These are phyloP conservation scores for Rosa multiflora DNA, from an alignment of 306 rosid species.

Conservation along the genomic window DNA sequence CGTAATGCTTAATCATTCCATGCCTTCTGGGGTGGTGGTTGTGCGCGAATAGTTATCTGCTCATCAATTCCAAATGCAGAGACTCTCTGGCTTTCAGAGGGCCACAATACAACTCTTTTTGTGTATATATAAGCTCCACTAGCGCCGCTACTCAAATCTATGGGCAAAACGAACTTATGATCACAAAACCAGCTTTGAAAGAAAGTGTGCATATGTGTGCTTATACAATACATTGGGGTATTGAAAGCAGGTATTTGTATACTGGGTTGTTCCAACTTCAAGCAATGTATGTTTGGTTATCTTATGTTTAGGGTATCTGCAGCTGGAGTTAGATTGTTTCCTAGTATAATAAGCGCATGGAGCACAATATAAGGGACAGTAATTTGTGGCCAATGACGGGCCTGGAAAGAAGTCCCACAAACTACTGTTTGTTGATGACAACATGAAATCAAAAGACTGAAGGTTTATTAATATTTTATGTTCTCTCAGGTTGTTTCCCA, in stretches of 20 bases:
- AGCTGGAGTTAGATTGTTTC: not conserved
- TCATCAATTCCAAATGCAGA: conserved; percentile 1
- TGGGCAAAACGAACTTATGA: not conserved
- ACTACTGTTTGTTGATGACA: conserved; percentile 4
- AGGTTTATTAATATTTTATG: conserved; percentile 32
- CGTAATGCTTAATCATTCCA: conserved; percentile 27
- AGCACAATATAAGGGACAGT: not conserved
- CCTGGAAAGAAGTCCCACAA: not conserved
- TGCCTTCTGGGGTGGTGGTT: not conserved
- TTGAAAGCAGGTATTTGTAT: not conserved
- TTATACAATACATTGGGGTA: not conserved
- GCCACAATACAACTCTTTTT: not conserved
- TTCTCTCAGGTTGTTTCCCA: conserved; percentile 48
- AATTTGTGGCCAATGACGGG: not conserved
- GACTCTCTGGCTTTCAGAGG: conserved; percentile 12
- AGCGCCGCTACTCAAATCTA: not conserved
- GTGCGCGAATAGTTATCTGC: conserved; percentile 10
- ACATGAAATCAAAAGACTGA: conserved; percentile 27
- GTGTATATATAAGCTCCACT: not conserved
- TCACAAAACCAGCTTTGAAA: not conserved
- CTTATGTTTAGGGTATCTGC: not conserved
- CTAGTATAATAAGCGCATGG: not conserved
- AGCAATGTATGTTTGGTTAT: not conserved
- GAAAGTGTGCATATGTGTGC: not conserved
- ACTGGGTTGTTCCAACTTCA: not conserved